Evolutionary conservation across 164 flowering plant species (phyloP).

Genomic region (Santalum album): DNA sequence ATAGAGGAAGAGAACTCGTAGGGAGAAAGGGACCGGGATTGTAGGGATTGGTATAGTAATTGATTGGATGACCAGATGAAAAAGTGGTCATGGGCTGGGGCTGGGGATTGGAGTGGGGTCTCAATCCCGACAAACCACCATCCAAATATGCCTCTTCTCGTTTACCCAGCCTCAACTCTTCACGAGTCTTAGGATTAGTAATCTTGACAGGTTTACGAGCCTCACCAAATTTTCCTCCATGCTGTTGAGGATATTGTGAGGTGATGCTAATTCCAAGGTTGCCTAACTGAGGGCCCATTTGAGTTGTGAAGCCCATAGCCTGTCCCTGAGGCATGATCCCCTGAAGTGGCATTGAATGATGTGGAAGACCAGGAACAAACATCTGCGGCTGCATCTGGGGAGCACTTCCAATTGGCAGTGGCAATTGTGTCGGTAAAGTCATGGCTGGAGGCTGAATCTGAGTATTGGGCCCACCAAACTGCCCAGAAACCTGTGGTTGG

Average conservation of each 20-base stretch:
- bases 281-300: constrained; percentile 37
- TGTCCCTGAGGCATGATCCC: constrained; percentile 78
- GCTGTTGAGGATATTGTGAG: constrained; percentile 60
- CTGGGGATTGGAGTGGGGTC: constrained; percentile 49
- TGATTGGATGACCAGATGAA: constrained; percentile 37
- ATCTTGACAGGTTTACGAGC: constrained; percentile 77
- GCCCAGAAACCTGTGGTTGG: constrained; percentile 52
- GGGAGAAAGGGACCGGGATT: constrained; percentile 32
- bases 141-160: constrained; percentile 36
- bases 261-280: constrained; percentile 46
- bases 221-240: constrained; percentile 42
- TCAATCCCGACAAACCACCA: constrained; percentile 36
- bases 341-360: constrained; percentile 55
- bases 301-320: constrained; percentile 38
- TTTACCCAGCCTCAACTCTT: constrained; percentile 68
- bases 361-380: constrained; percentile 57
- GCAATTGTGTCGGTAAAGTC: constrained; percentile 41
- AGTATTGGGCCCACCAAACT: constrained; percentile 58
- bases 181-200: constrained; percentile 87
- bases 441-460: constrained; percentile 59
- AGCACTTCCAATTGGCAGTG: constrained; percentile 50
- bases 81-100: constrained; percentile 60
- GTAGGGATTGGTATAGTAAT: constrained; percentile 46
- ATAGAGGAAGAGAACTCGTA: constrained; percentile 38
- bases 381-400: constrained; percentile 59